Conservation (phyloP, 2,329 filamentous ascomycete genomes). For the Aspergillus eucalypticola region DNA sequence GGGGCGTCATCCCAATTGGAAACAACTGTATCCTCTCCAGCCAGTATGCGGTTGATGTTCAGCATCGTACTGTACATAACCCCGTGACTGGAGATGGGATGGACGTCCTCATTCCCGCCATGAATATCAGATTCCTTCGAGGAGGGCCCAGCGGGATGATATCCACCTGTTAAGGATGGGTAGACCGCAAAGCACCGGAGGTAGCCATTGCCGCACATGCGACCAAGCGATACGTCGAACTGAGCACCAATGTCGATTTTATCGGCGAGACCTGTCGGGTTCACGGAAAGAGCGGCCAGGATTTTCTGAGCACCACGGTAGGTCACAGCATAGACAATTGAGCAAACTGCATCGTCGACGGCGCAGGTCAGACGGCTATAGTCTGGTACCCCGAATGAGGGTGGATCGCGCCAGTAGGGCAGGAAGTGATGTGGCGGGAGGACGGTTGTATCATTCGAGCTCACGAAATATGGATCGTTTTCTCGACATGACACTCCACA, state of each 20-base stretch:
- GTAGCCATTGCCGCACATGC: constrained; percentile 24
- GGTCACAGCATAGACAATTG: constrained; percentile 24
- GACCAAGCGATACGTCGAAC: constrained; percentile 24
- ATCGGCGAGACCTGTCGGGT: constrained; percentile 20
- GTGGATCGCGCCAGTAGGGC: constrained; percentile 23
- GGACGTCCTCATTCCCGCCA: constrained; percentile 5
- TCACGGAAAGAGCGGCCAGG: constrained; percentile 23
- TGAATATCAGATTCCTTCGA: constrained; percentile 23
- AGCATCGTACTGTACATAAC: constrained; percentile 25
- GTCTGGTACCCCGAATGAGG: constrained; percentile 13
- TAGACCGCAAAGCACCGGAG: constrained; percentile 23
- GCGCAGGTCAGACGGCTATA: constrained; percentile 19
- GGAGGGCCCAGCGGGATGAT: constrained; percentile 10
- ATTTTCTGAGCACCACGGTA: constrained; percentile 22
- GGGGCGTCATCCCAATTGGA: constrained; percentile 23
- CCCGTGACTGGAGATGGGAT: constrained; percentile 14
- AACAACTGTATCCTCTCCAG: constrained; percentile 15
- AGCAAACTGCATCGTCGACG: constrained; percentile 20
- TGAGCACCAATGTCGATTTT: constrained; percentile 26
- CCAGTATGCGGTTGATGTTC: constrained; percentile 20
- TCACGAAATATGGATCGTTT: constrained; percentile 14
- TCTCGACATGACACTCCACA: constrained; percentile 24
- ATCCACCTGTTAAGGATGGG: constrained; percentile 20
- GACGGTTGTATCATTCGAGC: constrained; percentile 18
- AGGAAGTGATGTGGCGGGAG: constrained; percentile 22